Percentiles rank a stretch among this genome's conserved stretches.
Conservation (phyloP, 208 protist genomes). For the Crithidia bombi region DNA sequence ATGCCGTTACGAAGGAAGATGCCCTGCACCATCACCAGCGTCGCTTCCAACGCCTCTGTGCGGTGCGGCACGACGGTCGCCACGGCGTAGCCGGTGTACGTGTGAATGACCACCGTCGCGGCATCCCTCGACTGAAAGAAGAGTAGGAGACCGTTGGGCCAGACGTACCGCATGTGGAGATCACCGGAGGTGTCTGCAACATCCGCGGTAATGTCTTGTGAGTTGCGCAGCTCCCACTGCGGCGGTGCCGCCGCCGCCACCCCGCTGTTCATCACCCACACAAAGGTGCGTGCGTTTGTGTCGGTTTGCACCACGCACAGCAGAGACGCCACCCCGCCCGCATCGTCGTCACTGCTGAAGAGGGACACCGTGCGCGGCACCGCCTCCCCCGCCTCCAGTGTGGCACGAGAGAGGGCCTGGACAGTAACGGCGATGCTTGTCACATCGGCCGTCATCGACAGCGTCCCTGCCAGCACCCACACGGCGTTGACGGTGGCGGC, state of each 20-base stretch:
- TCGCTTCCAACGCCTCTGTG: conserved; percentile 27
- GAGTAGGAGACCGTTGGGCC: conserved; percentile 22
- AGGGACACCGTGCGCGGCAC: neutral
- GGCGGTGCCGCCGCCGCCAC: neutral
- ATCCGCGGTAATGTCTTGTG: conserved; percentile 7
- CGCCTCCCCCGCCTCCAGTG: neutral
- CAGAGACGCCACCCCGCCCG: neutral
- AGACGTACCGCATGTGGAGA: conserved; percentile 1
- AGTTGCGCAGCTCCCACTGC: conserved; percentile 2
- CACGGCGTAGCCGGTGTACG: conserved; percentile 35
- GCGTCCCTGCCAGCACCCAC: neutral
- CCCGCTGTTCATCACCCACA: neutral
- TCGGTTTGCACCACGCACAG: conserved; percentile 7
- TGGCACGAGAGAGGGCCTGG: neutral
- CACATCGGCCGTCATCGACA: neutral
- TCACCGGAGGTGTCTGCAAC: neutral
- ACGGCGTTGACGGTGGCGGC: neutral
- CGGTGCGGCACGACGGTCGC: conserved; percentile 20
- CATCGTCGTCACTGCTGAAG: neutral
- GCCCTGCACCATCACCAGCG: conserved; percentile 31
- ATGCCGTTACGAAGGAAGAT: conserved; percentile 21
- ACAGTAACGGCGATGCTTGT: neutral
- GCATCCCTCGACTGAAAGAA: conserved; percentile 13
- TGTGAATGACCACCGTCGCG: neutral
- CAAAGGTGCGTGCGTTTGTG: neutral